A percentile compares a stretch with the other conserved stretches of the same genome.
phyloP scores from a whole-genome alignment of 305 asterid species.

The Solanum aculeatissimum region DNA sequence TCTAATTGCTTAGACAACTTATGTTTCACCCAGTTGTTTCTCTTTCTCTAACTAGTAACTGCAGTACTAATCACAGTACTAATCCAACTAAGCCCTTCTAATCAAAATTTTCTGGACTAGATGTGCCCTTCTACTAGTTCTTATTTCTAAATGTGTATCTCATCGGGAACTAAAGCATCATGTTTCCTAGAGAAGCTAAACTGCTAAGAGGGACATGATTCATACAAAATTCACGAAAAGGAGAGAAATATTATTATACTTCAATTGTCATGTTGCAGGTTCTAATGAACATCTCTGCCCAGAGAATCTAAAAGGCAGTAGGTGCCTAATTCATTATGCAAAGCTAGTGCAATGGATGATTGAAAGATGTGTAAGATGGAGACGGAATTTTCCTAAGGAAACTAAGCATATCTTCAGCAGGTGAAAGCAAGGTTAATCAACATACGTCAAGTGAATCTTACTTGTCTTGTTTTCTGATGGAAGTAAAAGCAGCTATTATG shows the following conservation, averaged over 20 bases:
- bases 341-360: background rate
- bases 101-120: background rate
- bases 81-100: background rate
- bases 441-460: constrained; percentile 25
- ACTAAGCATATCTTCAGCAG: background rate
- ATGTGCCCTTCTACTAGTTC: background rate
- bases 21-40: background rate
- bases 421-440: background rate
- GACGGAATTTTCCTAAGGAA: background rate
- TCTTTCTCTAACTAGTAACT: background rate
- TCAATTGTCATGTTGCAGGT: background rate
- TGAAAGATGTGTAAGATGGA: background rate
- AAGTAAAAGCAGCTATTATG: constrained; percentile 46
- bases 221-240: background rate
- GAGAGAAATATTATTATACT: background rate
- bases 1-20: background rate
- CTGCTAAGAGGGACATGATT: background rate
- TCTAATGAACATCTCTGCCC: background rate
- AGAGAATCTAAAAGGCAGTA: background rate
- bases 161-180: background rate
- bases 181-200: background rate
- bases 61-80: background rate
- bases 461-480: constrained; percentile 54
- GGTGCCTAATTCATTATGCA: background rate
- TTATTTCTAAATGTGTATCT: background rate